Conservation (phyloP, 2,329 filamentous ascomycete species). For the Aspergillus sp. region DNA sequence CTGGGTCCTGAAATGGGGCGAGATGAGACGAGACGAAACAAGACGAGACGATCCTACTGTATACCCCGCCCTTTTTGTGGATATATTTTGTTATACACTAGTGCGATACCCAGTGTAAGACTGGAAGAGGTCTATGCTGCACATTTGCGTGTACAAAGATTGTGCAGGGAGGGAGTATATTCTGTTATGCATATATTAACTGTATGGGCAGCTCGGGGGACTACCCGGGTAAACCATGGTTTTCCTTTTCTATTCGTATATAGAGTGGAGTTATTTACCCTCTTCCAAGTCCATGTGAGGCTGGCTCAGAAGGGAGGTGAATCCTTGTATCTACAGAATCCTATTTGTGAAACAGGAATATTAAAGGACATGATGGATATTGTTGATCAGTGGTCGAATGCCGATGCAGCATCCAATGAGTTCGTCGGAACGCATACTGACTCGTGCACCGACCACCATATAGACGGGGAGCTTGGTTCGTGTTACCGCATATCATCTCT, state of each 20-base stretch:
- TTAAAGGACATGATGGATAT: constrained; percentile 1
- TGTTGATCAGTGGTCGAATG: neutral
- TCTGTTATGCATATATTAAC: neutral
- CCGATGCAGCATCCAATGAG: neutral
- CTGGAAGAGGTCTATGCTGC: neutral
- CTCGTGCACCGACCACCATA: neutral
- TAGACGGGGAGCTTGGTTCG: neutral
- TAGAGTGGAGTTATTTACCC: neutral
- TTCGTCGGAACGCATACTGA: neutral
- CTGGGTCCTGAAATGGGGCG: constrained; percentile 30
- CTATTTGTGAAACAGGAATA: neutral
- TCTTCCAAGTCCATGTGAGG: neutral
- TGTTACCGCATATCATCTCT: neutral
- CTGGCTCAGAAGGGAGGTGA: neutral
- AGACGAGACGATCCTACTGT: constrained; percentile 10
- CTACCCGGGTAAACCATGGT: no score
- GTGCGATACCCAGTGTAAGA: neutral
- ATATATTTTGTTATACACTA: neutral
- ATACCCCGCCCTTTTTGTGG: neutral
- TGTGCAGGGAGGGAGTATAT: neutral
- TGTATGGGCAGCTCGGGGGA: neutral
- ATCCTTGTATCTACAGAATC: neutral
- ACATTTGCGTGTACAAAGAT: constrained; percentile 13
- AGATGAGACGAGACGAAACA: neutral
- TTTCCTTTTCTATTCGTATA: neutral